These are phyloP conservation scores for Citrus maxima DNA, from an alignment of 345 rosid genomes.

Conservation along the genomic window DNA sequence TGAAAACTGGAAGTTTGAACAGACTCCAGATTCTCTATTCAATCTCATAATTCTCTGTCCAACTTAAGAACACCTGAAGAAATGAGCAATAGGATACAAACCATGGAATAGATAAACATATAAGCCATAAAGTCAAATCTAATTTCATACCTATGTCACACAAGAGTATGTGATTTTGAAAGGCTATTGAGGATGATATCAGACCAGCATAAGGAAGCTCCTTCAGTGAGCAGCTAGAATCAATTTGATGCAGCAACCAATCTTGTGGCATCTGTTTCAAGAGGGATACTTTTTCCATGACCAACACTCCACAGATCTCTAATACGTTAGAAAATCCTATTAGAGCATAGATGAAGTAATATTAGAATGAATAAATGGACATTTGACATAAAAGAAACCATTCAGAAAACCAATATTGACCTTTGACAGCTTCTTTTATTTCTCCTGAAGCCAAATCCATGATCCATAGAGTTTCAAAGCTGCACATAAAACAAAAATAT, in stretches of 20 bases:
- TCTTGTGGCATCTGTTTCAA: conserved; percentile 54
- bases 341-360: conserved; percentile 14
- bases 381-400: conserved; percentile 3
- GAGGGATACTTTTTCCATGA: conserved; percentile 56
- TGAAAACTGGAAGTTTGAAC: conserved; percentile 60
- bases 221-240: conserved; percentile 28
- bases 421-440: conserved; percentile 61
- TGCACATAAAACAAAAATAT: conserved; percentile 32
- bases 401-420: conserved; percentile 33
- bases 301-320: conserved; percentile 49
- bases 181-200: conserved; percentile 54
- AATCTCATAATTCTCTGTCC: conserved; percentile 72
- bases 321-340: conserved; percentile 52
- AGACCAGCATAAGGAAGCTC: conserved; percentile 41
- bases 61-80: conserved; percentile 41
- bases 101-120: conserved; percentile 8
- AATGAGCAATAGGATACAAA: conserved; percentile 18
- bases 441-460: conserved; percentile 65
- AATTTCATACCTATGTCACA: conserved; percentile 61
- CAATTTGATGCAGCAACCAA: conserved; percentile 50
- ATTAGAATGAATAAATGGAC: conserved; percentile 18
- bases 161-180: conserved; percentile 44
- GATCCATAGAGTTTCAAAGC: conserved; percentile 78
- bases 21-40: conserved; percentile 51
- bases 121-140: neutral